Conservation (phyloP, 2,329 filamentous ascomycete genomes). For the Boeremia exigua region DNA sequence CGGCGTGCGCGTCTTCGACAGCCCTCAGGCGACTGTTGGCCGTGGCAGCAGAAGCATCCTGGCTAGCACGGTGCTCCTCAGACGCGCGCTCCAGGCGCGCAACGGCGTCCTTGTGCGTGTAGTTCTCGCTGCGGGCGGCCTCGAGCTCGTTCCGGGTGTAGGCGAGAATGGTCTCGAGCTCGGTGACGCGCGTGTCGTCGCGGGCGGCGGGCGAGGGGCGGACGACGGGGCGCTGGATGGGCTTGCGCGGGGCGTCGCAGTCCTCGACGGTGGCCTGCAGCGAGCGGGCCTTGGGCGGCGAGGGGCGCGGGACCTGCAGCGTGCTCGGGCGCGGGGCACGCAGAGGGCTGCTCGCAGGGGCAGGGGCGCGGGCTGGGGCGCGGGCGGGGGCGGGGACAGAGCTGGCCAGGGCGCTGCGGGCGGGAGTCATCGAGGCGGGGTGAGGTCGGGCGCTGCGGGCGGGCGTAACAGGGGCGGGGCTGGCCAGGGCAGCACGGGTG, state of each 20-base stretch:
- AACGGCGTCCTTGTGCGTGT: constrained; percentile 38
- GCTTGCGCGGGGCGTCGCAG: constrained; percentile 45
- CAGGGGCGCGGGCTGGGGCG: constrained; percentile 41
- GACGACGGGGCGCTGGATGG: constrained; percentile 45
- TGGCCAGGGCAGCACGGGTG: too few relatives aligned
- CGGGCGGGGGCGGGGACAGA: constrained; percentile 45
- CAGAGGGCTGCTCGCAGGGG: constrained; percentile 34
- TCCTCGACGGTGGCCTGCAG: constrained; percentile 47
- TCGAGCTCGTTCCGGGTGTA: constrained; percentile 45
- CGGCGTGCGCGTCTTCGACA: constrained; percentile 29
- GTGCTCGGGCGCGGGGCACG: constrained; percentile 32
- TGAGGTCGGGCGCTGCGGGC: neutral
- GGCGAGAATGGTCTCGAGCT: constrained; percentile 44
- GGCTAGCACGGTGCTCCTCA: constrained; percentile 20
- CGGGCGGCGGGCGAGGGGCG: constrained; percentile 27
- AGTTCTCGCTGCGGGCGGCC: constrained; percentile 33
- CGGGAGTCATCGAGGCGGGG: too few relatives aligned
- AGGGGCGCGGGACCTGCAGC: constrained; percentile 36
- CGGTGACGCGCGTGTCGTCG: constrained; percentile 37
- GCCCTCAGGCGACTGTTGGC: constrained; percentile 23
- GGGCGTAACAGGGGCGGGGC: neutral
- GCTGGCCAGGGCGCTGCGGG: constrained; percentile 14
- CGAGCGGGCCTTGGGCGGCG: constrained; percentile 38
- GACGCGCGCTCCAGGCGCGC: constrained; percentile 23
- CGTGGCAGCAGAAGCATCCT: constrained; percentile 12